Base-by-base conservation (phyloP, 306 rosid genomes). In the Trifolium fragiferum region DNA sequence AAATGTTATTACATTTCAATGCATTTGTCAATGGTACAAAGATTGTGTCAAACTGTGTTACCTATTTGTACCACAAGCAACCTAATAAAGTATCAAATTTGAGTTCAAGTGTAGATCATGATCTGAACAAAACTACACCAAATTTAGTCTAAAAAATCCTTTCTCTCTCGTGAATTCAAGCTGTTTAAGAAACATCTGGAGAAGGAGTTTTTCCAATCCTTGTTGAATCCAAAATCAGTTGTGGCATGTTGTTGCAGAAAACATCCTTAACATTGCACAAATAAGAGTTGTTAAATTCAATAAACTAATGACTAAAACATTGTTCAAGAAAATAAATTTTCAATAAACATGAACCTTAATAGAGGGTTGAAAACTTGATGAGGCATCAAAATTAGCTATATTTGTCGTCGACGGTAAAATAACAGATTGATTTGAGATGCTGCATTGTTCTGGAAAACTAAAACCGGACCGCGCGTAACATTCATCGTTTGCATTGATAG, bases 281-380 rank as follows among this genome's bases (percentile, higher is more conserved):
- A 83, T 0, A 47, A 59, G 21, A 35, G 49, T 64, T 72, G 51
- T 81, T 74, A 85, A 68, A 66, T 60, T 60, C 53, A 33, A 32
- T 21, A 46, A 20, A 18, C 35, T 13, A 49, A 63, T 16, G 47
- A 61, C 41, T 30, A 30, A 30, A 30, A 30, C 33, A 30, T 30
- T 30, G 6, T 30, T 30, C 5, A 30, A 4, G 33, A 30, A 30
- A 4, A 30, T 30, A 4, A 30, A 4, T 30, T 30, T 30, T 30
- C 1, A 30, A 4, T 6, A 30, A 4, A 66, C 40, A 78, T 38
- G 80, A 63, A 88, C 88, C 79, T 79, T 89, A 55, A 70, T 41
- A 1, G 80, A 54, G 11, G 85, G 86, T 64, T 81, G 90, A 70
- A 84, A 87, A 32, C 79, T 78, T 2, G 88, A 68, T 7, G 92